A percentile compares a stretch with the other conserved stretches of the same genome.
Evolutionary conservation across 768 basidiomycete genomes (phyloP).

Genomic region (Lactifluus echinatus): DNA sequence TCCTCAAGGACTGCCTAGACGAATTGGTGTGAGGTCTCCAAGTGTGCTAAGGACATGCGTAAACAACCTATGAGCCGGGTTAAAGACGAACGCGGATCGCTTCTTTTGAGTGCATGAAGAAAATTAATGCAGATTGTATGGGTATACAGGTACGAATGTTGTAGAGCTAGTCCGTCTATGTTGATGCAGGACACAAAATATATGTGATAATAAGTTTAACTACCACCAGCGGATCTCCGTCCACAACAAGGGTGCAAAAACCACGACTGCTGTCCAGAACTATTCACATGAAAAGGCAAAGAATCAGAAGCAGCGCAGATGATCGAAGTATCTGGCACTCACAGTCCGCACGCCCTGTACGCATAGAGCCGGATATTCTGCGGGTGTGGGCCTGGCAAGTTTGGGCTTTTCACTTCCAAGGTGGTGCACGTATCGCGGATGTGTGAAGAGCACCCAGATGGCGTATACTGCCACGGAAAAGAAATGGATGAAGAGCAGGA

Average conservation of each 20-base stretch:
- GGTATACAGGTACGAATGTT: not conserved
- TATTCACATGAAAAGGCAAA: constrained; percentile 28
- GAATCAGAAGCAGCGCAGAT: not conserved
- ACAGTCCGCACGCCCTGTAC: constrained; percentile 63
- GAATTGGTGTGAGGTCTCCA: not conserved
- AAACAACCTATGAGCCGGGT: not conserved
- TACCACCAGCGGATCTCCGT: constrained; percentile 74
- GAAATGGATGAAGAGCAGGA: constrained; percentile 82
- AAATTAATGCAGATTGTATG: not conserved
- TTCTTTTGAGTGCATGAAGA: not conserved
- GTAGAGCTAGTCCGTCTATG: not conserved
- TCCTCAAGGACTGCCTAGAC: not conserved
- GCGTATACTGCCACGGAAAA: constrained; percentile 94
- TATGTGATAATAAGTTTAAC: not conserved
- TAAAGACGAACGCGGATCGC: not conserved
- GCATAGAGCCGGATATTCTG: constrained; percentile 61
- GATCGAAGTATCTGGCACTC: constrained; percentile 8
- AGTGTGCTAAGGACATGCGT: not conserved
- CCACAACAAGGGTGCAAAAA: constrained; percentile 84
- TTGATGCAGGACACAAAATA: not conserved
- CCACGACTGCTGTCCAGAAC: constrained; percentile 90
- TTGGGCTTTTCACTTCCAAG: constrained; percentile 30
- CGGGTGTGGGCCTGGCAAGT: constrained; percentile 36
- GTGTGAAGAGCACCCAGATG: constrained; percentile 82
- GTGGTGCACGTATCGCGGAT: constrained; percentile 35